Conservation (phyloP, 2,329 filamentous ascomycete genomes). For the Fusarium dimerum region DNA sequence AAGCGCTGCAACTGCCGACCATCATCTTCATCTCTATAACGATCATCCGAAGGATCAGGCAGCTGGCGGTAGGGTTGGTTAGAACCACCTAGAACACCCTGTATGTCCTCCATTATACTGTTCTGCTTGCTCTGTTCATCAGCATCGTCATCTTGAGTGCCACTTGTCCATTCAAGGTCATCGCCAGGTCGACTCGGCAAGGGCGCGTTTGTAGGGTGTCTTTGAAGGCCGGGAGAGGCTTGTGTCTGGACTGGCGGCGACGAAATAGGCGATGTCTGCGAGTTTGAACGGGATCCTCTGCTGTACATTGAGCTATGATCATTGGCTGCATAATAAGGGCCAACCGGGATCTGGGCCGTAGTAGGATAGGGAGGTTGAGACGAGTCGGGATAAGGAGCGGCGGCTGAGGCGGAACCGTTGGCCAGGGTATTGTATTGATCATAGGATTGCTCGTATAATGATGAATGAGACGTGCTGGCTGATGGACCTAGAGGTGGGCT, state of each 20-base stretch:
- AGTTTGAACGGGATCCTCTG: conserved; percentile 49
- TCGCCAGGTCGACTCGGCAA: conserved; percentile 56
- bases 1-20: conserved; percentile 48
- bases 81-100: conserved; percentile 50
- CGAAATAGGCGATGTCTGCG: conserved; percentile 48
- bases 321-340: conserved; percentile 49
- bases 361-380: conserved; percentile 54
- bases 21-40: conserved; percentile 44
- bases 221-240: conserved; percentile 47
- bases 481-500: conserved; percentile 36
- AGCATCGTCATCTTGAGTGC: conserved; percentile 34
- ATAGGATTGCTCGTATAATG: conserved; percentile 41
- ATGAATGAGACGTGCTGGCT: conserved; percentile 27
- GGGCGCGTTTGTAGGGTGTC: conserved; percentile 62
- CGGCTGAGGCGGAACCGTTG: conserved; percentile 41
- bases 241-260: conserved; percentile 46
- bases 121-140: conserved; percentile 49
- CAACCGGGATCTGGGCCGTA: conserved; percentile 54
- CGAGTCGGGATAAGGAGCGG: conserved; percentile 35
- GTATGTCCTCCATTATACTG: conserved; percentile 59
- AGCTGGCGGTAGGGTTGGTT: conserved; percentile 38
- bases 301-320: conserved; percentile 49
- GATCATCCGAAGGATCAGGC: conserved; percentile 46
- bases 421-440: conserved; percentile 39
- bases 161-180: conserved; percentile 42